phyloP scores from a whole-genome alignment of 2,329 filamentous ascomycete species.

The Monosporascus sp. region DNA sequence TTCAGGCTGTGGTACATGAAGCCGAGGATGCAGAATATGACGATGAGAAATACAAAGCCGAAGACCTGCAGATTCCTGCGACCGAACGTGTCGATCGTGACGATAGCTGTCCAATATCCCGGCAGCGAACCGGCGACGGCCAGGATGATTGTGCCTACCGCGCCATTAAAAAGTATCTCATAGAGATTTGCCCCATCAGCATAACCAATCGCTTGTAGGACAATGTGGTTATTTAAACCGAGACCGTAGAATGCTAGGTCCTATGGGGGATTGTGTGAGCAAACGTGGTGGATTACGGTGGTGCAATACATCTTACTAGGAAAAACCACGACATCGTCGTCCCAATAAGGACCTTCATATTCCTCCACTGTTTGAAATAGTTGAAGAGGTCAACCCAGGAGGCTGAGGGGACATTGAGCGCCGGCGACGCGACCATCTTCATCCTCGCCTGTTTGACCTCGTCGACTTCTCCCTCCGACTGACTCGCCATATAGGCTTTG shows the following conservation, averaged over 20 bases:
- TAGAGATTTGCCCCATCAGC: conserved; percentile 60
- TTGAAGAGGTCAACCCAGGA: conserved; percentile 62
- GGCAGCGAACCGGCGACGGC: conserved; percentile 73
- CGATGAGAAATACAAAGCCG: conserved; percentile 57
- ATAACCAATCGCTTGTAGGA: conserved; percentile 70
- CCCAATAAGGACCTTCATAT: conserved; percentile 67
- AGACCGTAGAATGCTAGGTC: conserved; percentile 68
- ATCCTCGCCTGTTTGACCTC: conserved; percentile 46
- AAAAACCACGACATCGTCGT: conserved; percentile 82
- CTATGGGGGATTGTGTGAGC: conserved; percentile 25
- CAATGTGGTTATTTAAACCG: conserved; percentile 69
- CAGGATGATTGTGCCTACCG: conserved; percentile 72
- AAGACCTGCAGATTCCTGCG: conserved; percentile 70
- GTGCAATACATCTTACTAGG: conserved; percentile 38
- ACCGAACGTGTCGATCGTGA: conserved; percentile 69
- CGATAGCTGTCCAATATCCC: conserved; percentile 74
- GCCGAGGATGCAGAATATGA: conserved; percentile 58
- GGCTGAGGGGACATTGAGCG: conserved; percentile 61
- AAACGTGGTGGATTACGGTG: background rate
- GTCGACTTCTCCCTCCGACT: conserved; percentile 43
- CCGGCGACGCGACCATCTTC: conserved; percentile 45
- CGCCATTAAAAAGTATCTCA: conserved; percentile 64
- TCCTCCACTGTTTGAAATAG: conserved; percentile 66
- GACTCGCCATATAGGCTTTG: conserved; percentile 51
- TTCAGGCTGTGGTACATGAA: conserved; percentile 50